Evolutionary conservation across 352 stramenopile genomes (phyloP).

Genomic region (Pythium chondricola): DNA sequence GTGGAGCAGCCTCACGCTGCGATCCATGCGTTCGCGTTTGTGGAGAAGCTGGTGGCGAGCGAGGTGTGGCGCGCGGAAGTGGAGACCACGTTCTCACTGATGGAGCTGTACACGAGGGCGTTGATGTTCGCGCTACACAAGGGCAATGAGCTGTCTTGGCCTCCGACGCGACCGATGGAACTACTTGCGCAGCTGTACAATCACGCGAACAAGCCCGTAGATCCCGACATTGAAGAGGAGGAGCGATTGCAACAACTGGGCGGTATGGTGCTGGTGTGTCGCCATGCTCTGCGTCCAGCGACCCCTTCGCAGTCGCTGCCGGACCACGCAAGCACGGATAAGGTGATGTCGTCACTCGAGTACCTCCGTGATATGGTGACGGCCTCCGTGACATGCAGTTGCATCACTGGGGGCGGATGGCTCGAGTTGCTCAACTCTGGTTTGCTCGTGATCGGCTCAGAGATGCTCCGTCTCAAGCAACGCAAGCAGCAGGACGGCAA

Average conservation of each 20-base stretch:
- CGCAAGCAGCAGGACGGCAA: constrained; percentile 20
- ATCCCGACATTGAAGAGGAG: constrained; percentile 29
- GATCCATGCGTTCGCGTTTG: constrained; percentile 45
- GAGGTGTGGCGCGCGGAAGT: constrained; percentile 48
- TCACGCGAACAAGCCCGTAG: constrained; percentile 21
- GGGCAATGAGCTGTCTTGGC: constrained; percentile 19
- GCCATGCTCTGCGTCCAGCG: constrained; percentile 30
- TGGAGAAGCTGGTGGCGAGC: constrained; percentile 52
- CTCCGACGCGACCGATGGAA: constrained; percentile 29
- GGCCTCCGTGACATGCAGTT: constrained; percentile 23
- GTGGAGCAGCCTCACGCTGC: constrained; percentile 35
- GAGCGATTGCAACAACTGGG: constrained; percentile 48
- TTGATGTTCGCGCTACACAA: constrained; percentile 53
- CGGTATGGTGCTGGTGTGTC: constrained; percentile 47
- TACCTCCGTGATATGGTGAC: constrained; percentile 49
- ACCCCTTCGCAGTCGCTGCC: constrained; percentile 19
- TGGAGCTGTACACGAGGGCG: constrained; percentile 57
- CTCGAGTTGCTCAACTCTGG: constrained; percentile 53
- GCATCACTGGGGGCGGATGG: constrained; percentile 39
- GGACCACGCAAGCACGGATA: constrained; percentile 25
- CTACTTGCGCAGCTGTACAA: constrained; percentile 52
- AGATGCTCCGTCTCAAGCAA: constrained; percentile 38
- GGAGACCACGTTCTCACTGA: constrained; percentile 42
- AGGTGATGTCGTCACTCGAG: constrained; percentile 35
- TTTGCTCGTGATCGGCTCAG: constrained; percentile 48